Base-by-base conservation (phyloP, 305 asterid species). In the Coffea humblotiana region DNA sequence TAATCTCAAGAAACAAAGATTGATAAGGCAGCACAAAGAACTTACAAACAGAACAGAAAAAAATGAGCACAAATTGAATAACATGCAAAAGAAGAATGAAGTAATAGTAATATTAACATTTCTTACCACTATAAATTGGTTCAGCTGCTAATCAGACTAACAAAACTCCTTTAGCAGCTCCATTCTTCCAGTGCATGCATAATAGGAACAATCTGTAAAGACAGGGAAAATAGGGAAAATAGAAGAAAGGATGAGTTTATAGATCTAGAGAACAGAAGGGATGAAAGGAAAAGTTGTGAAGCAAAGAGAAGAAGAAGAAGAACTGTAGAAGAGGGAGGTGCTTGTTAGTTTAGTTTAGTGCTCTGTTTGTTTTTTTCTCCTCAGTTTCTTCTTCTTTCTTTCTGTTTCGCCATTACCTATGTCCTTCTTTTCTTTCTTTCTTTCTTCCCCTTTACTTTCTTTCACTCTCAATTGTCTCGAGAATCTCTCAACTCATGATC, bases 391-490 rank as follows among this genome's bases (percentile, higher is more conserved):
- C 85, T 85, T 83, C 91, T 78, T 79, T 88, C 79, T 85, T 70
- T 87, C 78, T 80, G 85, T 90, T 88, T 89, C 90, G 89, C 94
- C 94, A 88, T 94, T 91, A 90, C 91, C 97, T 89, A 89, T 90
- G 96, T 80, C 78, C 78, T 76, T 37, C 82, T 74, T 56, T 35
- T 83, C 40, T 64, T 29, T 81, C 56, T 52, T 75, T 63, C 37
- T 64, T 72, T 49, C 81, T 80, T 80, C 83, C 75, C 81, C 84
- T 43, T 73, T 60, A 75, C 66, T 78, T 74, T 76, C 84, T 78
- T 65, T 71, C 76, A 61, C 77, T 72, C 71, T 74, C 76, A 76
- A 51, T 49, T 23, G 40, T 58, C 61, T 37, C 70, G 25, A 12
- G 32, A 48, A 9, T 45, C 65, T 69, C 19, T 79, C 79, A 61